Evolutionary conservation across 192 early-diverging fungal genomes (phyloP).

Genomic region (Paraglomus occultum): DNA sequence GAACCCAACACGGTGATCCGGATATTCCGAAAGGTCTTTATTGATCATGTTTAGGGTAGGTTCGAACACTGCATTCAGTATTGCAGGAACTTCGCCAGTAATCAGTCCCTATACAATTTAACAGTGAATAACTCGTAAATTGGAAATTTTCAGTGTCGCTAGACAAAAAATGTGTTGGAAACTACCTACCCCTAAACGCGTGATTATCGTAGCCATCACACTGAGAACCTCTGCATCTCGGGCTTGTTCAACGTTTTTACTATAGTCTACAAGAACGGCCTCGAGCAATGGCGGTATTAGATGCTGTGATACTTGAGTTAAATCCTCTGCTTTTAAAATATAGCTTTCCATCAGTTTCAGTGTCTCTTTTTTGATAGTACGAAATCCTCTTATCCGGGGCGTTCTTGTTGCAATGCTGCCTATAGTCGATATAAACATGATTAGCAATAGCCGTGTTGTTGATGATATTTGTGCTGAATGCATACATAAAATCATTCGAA

Average conservation of each 20-base stretch:
- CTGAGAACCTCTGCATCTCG: conserved; percentile 95
- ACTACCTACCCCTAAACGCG: conserved; percentile 65
- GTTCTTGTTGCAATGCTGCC: conserved; percentile 88
- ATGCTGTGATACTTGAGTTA: conserved; percentile 72
- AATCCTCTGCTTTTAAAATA: conserved; percentile 83
- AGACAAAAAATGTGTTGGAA: neutral
- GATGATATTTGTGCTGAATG: neutral
- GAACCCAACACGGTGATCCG: conserved; percentile 95
- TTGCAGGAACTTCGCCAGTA: conserved; percentile 77
- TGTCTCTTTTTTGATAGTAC: conserved; percentile 97
- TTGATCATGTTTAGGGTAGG: conserved; percentile 99
- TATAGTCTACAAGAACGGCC: conserved; percentile 87
- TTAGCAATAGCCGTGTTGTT: too few relatives aligned
- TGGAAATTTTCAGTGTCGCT: conserved; percentile 10
- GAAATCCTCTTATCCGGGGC: conserved; percentile 83
- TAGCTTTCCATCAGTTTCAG: conserved; percentile 92
- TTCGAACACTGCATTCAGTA: conserved; percentile 94
- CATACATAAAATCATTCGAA: conserved; percentile 3
- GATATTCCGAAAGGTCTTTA: conserved; percentile 97
- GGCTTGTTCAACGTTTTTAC: conserved; percentile 80
- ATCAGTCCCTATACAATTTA: conserved; percentile 55
- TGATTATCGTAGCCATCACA: conserved; percentile 86
- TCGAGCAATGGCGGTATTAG: conserved; percentile 92
- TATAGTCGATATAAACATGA: conserved; percentile 25
- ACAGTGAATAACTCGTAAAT: neutral